Percentiles rank a stretch among this genome's conserved stretches.
Evolutionary conservation across 495 filamentous ascomycete genomes (phyloP).

Genomic region (Penicillium tannophilum): DNA sequence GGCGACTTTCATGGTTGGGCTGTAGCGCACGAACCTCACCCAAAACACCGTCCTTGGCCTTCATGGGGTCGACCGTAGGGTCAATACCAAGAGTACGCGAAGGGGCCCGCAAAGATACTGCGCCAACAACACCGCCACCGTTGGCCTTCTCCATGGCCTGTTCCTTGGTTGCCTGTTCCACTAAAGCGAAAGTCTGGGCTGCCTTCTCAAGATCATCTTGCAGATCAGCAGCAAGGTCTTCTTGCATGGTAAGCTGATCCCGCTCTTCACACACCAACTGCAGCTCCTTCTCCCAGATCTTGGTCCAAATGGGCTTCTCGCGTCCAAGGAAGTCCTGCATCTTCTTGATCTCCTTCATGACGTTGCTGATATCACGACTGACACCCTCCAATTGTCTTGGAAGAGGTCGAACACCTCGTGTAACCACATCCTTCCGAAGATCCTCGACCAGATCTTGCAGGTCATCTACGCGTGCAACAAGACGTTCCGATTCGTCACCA

Average conservation of each 20-base stretch:
- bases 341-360: slow-evolving; percentile 87
- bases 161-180: slow-evolving; percentile 95
- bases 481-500: slow-evolving; percentile 77
- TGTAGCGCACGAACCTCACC: slow-evolving; percentile 93
- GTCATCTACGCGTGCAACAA: slow-evolving; percentile 91
- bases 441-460: slow-evolving; percentile 96
- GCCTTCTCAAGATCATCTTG: slow-evolving; percentile 95
- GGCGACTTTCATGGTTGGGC: slow-evolving; percentile 88
- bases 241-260: slow-evolving; percentile 90
- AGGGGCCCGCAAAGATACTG: slow-evolving; percentile 45
- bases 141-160: slow-evolving; percentile 72
- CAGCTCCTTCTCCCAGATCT: slow-evolving; percentile 97
- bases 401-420: slow-evolving; percentile 86
- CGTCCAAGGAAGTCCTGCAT: slow-evolving; percentile 88
- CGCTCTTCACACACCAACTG: slow-evolving; percentile 92
- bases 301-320: slow-evolving; percentile 95
- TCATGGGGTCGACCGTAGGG: slow-evolving; percentile 66
- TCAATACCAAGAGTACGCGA: slow-evolving; percentile 67
- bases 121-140: slow-evolving; percentile 26
- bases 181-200: slow-evolving; percentile 85
- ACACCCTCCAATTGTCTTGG: slow-evolving; percentile 89
- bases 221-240: slow-evolving; percentile 88
- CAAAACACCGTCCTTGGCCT: slow-evolving; percentile 86
- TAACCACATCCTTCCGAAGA: slow-evolving; percentile 94
- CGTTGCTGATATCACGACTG: slow-evolving; percentile 78